These are phyloP conservation scores for Orychophragmus violaceus DNA, from an alignment of 345 rosid species.

Conservation along the genomic window DNA sequence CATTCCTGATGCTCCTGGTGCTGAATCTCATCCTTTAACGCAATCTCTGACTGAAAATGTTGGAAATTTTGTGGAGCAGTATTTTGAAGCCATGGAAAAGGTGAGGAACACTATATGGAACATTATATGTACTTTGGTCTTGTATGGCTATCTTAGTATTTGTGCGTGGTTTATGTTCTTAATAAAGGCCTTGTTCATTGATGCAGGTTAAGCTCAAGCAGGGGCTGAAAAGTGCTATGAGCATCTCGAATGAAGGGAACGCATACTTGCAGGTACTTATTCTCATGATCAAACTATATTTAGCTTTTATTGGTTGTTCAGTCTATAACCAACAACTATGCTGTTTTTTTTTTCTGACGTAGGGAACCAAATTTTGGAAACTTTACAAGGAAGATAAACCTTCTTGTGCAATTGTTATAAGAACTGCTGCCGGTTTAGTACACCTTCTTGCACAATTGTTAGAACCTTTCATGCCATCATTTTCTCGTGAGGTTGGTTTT, in stretches of 20 bases:
- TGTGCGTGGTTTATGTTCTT: neutral
- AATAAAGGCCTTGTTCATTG: neutral
- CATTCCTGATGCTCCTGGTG: slow-evolving; percentile 78
- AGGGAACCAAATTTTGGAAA: slow-evolving; percentile 89
- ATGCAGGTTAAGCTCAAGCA: slow-evolving; percentile 87
- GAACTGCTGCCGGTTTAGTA: slow-evolving; percentile 76
- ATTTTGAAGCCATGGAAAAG: slow-evolving; percentile 91
- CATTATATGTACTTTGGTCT: neutral
- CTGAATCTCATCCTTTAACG: slow-evolving; percentile 46
- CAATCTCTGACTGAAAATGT: slow-evolving; percentile 59
- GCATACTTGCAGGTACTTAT: slow-evolving; percentile 68
- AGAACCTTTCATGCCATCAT: slow-evolving; percentile 98
- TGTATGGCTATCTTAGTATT: neutral
- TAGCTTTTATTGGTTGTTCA: neutral
- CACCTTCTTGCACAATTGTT: slow-evolving; percentile 74
- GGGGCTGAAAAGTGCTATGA: slow-evolving; percentile 82
- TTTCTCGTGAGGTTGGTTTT: slow-evolving; percentile 67
- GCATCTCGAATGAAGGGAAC: slow-evolving; percentile 85
- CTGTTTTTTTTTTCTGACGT: slow-evolving; percentile 16
- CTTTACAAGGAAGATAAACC: slow-evolving; percentile 70
- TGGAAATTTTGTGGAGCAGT: slow-evolving; percentile 48
- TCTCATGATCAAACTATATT: neutral
- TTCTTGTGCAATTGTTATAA: slow-evolving; percentile 75
- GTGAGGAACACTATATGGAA: slow-evolving; percentile 36
- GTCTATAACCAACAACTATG: slow-evolving; percentile 1